Base-by-base conservation (phyloP, 1,284 basidiomycete species). In the Rhodotorula sp. region DNA sequence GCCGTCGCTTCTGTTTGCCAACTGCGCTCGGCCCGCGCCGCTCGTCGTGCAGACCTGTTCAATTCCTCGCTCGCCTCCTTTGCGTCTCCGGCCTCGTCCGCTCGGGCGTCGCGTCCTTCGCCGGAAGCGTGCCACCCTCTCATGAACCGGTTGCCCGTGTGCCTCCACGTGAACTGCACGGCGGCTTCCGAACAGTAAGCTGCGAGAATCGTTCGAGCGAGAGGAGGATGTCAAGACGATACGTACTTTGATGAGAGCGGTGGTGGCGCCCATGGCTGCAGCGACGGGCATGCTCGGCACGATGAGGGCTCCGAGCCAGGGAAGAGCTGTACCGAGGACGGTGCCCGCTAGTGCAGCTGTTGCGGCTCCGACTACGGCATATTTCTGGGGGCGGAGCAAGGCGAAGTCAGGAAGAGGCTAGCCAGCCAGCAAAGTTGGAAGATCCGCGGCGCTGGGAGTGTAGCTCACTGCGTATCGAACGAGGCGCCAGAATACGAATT, bases 401-500 rank as follows among this genome's bases (percentile, higher is more conserved):
- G 17, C 15, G n/a, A 22, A 20, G 24, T 29, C 33, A 10, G 42
- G 45, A 4, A 24, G 45, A 4, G 20, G 62, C 64, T 15, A 37
- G 49, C 5, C 12, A 59, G 18, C 24, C 17, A 22, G 42, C 42
- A 49, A 18, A 57, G 37, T 26, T 29, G 14, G n/a, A 20, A 44
- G 53, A n/a, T 10, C 7, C 4, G 26, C n/a, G 53, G 24, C 22
- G 49, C 22, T 26, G 24, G 5, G 8, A 18, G 17, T 33, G n/a
- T 12, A 30, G 14, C 69, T 49, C 26, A 71, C 67, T 26, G 49
- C 64, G 45, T 82, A 82, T 33, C 82, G 76, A 0, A 83, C 53
- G 26, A 81, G 46, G 20, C 82, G 74, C 42, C 79, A 78, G 54
- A 83, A 76, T 10, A 79, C 72, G 67, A 82, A 83, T 26, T 77